Conservation (phyloP, 306 rosid genomes). For the Purshia tridentata region DNA sequence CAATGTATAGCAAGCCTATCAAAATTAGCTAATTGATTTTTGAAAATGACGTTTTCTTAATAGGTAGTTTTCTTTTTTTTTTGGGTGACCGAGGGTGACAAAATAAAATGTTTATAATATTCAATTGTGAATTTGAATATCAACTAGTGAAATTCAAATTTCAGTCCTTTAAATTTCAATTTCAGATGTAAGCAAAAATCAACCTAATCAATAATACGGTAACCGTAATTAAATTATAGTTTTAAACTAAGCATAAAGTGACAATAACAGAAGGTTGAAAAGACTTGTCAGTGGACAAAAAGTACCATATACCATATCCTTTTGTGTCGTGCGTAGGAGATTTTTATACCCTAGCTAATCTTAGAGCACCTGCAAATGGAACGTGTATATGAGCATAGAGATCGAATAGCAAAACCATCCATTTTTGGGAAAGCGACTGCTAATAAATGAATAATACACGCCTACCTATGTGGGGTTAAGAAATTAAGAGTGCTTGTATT, state of each 20-base stretch:
- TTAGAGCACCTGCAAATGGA: background rate
- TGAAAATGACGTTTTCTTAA: background rate
- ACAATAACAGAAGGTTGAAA: constrained; percentile 40
- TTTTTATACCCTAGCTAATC: background rate
- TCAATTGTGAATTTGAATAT: too few species aligned
- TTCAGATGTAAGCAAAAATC: too few species aligned
- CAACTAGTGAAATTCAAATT: too few species aligned
- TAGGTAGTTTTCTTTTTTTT: too few species aligned
- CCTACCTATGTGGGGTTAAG: background rate
- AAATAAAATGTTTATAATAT: too few species aligned
- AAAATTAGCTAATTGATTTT: background rate
- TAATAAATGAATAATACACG: background rate
- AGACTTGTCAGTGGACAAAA: constrained; percentile 57
- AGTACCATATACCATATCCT: constrained; percentile 47
- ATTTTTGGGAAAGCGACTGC: background rate
- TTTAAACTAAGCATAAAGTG: constrained; percentile 20
- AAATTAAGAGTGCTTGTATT: too few species aligned
- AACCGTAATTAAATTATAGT: background rate
- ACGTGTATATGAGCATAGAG: background rate
- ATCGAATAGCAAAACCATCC: background rate
- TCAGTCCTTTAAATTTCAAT: too few species aligned
- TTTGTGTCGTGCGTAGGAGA: constrained; percentile 26
- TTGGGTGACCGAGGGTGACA: too few species aligned
- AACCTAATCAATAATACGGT: too few species aligned
- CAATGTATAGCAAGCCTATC: too few species aligned